Base-by-base conservation (phyloP, 1,284 basidiomycete species). In the Trichosporon faecale region DNA sequence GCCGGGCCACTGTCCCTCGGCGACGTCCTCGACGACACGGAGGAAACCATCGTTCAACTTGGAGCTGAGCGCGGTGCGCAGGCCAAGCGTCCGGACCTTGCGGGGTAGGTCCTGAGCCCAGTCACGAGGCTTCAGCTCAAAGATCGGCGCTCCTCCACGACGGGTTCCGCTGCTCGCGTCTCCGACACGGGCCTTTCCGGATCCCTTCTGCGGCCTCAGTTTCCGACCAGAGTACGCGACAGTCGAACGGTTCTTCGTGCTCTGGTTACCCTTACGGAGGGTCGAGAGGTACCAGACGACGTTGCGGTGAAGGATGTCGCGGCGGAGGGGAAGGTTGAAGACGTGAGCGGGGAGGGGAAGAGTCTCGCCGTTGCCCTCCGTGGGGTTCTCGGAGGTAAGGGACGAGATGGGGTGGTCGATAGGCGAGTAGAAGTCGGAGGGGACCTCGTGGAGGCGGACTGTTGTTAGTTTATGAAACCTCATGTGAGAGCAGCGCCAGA, bases 301-400 rank as follows among this genome's bases (percentile, higher is more conserved):
- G 77, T 95, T 96, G 68, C 94, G 88, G 83, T 99, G 96, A 11
- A 99, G 89, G 72, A 99, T 92, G 80, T 98, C 95, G 23, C 90
- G 88, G 66, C 96, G 91, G 57, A 96, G 89, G 35, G 92, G 91
- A 73, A 93, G 90, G 75, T 88, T 87, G 83, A 99, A 99, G 29
- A 99, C 76, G 12, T 78, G 76, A 8, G 78, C 70, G 18, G 83
- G 80, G 6, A 85, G 79, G 7, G 77, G 71, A 52, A 83, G 72
- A 23, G 73, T 16, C 75, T 64, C 40, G 75, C 74, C 78, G 76
- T 60, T 44, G 40, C 14, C 37, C 7, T n/a, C 70, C 3, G 81
- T 79, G 0, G 83, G 82, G 27, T 76, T 77, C 11, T 73, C 9
- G 3, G 78, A 77, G 9, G 75, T 75, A 11, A 84, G 74, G 6